Evolutionary conservation across 306 rosid genomes (phyloP).

Genomic region (Pyrus pyrifolia): DNA sequence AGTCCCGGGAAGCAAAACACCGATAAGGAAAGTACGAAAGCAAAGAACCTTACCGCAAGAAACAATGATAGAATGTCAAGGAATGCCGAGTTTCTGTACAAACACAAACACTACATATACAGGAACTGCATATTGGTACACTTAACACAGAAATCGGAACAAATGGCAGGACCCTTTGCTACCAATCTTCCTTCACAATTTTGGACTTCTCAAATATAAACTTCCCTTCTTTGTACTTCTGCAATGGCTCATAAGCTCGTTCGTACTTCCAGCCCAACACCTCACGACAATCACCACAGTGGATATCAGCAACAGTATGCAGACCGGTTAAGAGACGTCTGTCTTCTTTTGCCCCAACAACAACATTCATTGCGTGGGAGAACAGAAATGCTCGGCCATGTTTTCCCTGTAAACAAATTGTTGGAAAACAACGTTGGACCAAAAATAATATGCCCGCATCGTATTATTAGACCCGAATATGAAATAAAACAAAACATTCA

Average conservation of each 20-base stretch:
- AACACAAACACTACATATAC: slow-evolving; percentile 10
- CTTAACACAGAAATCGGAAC: slow-evolving; percentile 21
- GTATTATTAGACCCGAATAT: background rate
- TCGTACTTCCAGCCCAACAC: slow-evolving; percentile 95
- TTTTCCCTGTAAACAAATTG: slow-evolving; percentile 58
- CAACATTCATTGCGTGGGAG: slow-evolving; percentile 85
- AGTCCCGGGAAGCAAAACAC: background rate
- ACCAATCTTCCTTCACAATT: slow-evolving; percentile 92
- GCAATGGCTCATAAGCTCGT: slow-evolving; percentile 78
- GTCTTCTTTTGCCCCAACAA: slow-evolving; percentile 83
- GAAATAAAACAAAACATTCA: background rate
- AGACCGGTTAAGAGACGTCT: slow-evolving; percentile 89
- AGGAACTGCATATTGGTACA: background rate
- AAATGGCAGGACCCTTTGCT: slow-evolving; percentile 36
- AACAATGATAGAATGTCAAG: slow-evolving; percentile 43
- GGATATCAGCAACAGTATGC: slow-evolving; percentile 89
- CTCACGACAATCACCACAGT: slow-evolving; percentile 78
- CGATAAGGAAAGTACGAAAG: background rate
- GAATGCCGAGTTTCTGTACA: slow-evolving; percentile 52
- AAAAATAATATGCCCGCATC: background rate
- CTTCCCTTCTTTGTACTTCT: slow-evolving; percentile 98
- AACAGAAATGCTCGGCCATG: slow-evolving; percentile 92
- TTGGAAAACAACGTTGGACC: slow-evolving; percentile 23
- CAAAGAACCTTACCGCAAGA: background rate
- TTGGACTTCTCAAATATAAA: slow-evolving; percentile 90